Percentiles rank a stretch among this genome's conserved stretches.
Conservation (phyloP, 257 asterid species). For the Petunia axillaris region DNA sequence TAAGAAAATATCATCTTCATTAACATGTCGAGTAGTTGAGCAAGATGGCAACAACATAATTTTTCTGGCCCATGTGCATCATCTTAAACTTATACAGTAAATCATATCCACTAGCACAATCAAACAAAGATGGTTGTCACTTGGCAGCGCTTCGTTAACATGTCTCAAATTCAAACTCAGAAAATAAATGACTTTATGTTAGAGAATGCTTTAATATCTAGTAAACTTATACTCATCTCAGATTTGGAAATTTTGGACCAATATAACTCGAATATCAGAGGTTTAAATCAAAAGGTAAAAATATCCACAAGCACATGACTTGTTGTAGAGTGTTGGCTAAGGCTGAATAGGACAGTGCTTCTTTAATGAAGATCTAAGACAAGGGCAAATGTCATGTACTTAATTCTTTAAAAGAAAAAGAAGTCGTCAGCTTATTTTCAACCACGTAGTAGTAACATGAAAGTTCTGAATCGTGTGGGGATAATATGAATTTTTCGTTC, state of each 20-base stretch:
- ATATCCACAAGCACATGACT: conserved; percentile 12
- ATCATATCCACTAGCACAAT: no score
- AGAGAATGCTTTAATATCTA: no score
- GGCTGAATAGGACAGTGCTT: background rate
- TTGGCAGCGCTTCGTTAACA: no score
- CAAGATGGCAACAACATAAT: background rate
- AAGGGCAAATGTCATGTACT: background rate
- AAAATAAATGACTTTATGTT: no score
- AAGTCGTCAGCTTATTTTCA: conserved; percentile 13
- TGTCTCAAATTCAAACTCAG: no score
- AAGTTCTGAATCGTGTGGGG: background rate
- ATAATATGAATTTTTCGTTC: background rate
- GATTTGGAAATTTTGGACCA: no score
- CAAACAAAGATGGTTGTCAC: no score
- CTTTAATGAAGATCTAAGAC: conserved; percentile 5
- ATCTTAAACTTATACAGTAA: background rate
- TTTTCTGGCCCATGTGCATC: background rate
- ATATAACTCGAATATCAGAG: no score
- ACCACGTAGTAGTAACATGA: background rate
- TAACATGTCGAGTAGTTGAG: background rate
- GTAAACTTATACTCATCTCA: no score
- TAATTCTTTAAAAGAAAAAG: background rate
- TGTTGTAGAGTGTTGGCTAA: background rate
- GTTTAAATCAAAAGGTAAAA: no score
- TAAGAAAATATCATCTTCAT: background rate